phyloP scores from a whole-genome alignment of 2,329 filamentous ascomycete species.

The Orbilia quercus region DNA sequence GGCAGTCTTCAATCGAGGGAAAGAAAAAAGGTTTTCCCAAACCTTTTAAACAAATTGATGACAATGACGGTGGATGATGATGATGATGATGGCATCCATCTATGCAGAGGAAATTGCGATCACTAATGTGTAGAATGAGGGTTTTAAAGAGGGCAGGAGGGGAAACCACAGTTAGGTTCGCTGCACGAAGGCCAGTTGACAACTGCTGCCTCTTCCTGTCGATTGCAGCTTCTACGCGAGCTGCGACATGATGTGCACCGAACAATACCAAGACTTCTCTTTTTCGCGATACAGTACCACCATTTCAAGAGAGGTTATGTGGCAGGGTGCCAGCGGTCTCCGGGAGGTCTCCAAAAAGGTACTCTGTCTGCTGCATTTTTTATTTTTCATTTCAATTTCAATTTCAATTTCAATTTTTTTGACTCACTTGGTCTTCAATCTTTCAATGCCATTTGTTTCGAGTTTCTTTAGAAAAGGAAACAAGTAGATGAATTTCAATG shows the following conservation, averaged over 20 bases:
- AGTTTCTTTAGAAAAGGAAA: conserved; percentile 3
- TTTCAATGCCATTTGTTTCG: neutral
- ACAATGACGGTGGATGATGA: conserved; percentile 5
- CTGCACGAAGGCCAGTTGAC: conserved; percentile 27
- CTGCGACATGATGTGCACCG: conserved; percentile 28
- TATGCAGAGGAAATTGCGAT: conserved; percentile 33
- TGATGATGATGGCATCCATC: conserved; percentile 8
- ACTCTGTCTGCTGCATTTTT: no score
- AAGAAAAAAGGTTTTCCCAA: no score
- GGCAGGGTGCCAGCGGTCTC: conserved; percentile 39
- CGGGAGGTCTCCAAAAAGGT: conserved; percentile 6
- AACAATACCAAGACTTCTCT: conserved; percentile 10
- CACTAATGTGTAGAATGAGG: conserved; percentile 24
- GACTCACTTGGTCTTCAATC: neutral
- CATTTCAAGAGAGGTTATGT: conserved; percentile 26
- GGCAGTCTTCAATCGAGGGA: neutral
- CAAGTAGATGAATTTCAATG: conserved; percentile 28
- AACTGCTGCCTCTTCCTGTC: conserved; percentile 30
- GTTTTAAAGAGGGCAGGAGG: conserved; percentile 29
- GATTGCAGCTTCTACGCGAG: conserved; percentile 50
- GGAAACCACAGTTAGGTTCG: conserved; percentile 2
- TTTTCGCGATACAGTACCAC: conserved; percentile 5
- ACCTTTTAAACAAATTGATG: neutral
- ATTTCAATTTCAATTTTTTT: conserved; percentile 8
- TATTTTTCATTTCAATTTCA: no score